Percentiles rank a stretch among this genome's conserved stretches.
Conservation (phyloP, 2,329 filamentous ascomycete species). For the Colletotrichum gloeosporioides region DNA sequence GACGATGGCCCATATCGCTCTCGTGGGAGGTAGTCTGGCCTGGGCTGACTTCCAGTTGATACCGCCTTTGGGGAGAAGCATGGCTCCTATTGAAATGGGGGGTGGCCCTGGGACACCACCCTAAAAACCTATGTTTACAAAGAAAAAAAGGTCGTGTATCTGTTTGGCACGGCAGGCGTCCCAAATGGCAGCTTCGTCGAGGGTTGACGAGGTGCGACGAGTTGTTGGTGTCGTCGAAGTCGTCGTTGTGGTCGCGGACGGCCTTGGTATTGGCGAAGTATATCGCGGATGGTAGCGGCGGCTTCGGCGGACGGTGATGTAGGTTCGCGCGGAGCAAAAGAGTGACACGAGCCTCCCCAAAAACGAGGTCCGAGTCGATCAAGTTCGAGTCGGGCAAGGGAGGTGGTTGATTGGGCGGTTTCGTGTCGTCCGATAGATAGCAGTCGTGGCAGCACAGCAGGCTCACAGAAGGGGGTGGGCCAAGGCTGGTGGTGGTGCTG, state of each 20-base stretch:
- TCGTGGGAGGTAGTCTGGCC: slow-evolving; percentile 77
- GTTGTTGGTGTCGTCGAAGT: background rate
- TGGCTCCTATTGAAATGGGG: slow-evolving; percentile 40
- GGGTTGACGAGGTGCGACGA: background rate
- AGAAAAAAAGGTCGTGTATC: background rate
- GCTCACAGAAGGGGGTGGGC: slow-evolving; percentile 12
- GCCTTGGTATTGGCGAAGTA: background rate
- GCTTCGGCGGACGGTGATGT: background rate
- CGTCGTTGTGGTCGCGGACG: background rate
- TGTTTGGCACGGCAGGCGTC: slow-evolving; percentile 1
- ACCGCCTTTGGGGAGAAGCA: slow-evolving; percentile 91
- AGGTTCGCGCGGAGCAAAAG: background rate
- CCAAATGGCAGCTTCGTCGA: background rate
- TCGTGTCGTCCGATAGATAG: slow-evolving; percentile 11
- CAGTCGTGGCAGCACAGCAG: slow-evolving; percentile 2
- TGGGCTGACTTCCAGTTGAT: slow-evolving; percentile 92
- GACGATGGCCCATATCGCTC: slow-evolving; percentile 73
- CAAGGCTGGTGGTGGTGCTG: slow-evolving; percentile 1
- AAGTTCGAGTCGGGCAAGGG: background rate
- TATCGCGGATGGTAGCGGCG: background rate
- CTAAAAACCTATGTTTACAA: slow-evolving; percentile 21
- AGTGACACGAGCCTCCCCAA: slow-evolving; percentile 5
- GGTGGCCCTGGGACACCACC: slow-evolving; percentile 48
- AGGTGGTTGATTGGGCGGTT: slow-evolving; percentile 7
- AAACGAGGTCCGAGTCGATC: background rate